These are phyloP conservation scores for Sphaerulina musiva DNA, from an alignment of 2,329 filamentous ascomycete species.

Conservation along the genomic window DNA sequence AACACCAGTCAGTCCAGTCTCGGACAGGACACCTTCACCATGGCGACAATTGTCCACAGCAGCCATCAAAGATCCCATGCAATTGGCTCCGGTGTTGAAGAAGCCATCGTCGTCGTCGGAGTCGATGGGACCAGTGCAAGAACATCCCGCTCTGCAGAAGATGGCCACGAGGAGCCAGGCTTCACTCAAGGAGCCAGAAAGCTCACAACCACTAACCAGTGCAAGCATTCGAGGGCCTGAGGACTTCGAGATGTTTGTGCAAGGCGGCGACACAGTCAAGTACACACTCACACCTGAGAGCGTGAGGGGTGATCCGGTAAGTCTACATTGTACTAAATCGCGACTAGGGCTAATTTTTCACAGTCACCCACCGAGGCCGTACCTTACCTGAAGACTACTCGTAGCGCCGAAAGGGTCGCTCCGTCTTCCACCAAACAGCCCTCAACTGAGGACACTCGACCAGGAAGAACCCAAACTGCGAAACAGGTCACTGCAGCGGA, in stretches of 20 bases:
- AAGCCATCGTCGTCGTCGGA: conserved; percentile 12
- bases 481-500: conserved; percentile 21
- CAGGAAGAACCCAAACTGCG: conserved; percentile 19
- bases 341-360: conserved; percentile 1
- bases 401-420: conserved; percentile 12
- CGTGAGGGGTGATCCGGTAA: conserved; percentile 41
- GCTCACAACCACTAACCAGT: conserved; percentile 24
- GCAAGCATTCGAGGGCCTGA: conserved; percentile 32
- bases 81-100: conserved; percentile 11
- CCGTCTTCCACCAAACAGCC: conserved; percentile 12
- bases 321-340: conserved; percentile 19
- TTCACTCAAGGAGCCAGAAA: conserved; percentile 8
- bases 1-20: conserved; percentile 4
- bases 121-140: conserved; percentile 18
- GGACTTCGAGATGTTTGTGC: conserved; percentile 45
- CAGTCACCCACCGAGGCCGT: conserved; percentile 15
- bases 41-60: conserved; percentile 20
- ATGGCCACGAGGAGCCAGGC: conserved; percentile 19
- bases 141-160: conserved; percentile 26
- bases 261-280: conserved; percentile 45
- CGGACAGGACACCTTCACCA: conserved; percentile 16
- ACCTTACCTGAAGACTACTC: conserved; percentile 10
- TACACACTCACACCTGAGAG: conserved; percentile 45
- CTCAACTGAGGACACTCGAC: conserved; percentile 15
- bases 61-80: conserved; percentile 13